Evolutionary conservation across 441 rosid species (phyloP).

Genomic region (Adansonia grandidieri): DNA sequence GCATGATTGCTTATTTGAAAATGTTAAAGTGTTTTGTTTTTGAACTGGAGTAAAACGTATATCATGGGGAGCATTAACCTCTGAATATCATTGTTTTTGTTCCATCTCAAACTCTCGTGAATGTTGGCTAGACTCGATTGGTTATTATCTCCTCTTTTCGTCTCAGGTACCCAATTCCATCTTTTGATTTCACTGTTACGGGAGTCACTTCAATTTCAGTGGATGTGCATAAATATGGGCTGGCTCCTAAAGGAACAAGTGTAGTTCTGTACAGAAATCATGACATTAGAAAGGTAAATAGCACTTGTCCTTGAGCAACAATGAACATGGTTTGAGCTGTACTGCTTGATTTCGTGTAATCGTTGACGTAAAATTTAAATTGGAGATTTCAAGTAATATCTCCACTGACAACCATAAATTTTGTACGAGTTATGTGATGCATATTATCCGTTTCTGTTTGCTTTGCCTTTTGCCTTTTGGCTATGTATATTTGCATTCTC

Average conservation of each 20-base stretch:
- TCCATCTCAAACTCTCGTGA: background rate
- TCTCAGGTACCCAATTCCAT: conserved; percentile 75
- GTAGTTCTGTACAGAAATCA: conserved; percentile 90
- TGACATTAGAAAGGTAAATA: conserved; percentile 85
- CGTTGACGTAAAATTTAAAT: conserved; percentile 17
- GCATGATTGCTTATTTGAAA: conserved; percentile 14
- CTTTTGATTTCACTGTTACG: conserved; percentile 84
- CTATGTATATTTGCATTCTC: too few relatives aligned
- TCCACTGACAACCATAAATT: background rate
- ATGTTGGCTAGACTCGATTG: conserved; percentile 4
- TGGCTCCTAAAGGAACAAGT: conserved; percentile 98
- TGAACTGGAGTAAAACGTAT: background rate
- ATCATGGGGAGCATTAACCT: background rate
- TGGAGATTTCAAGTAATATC: background rate
- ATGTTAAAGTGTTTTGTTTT: conserved; percentile 15
- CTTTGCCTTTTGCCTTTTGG: background rate
- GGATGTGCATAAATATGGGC: conserved; percentile 95
- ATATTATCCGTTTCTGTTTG: background rate
- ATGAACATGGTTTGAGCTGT: conserved; percentile 18
- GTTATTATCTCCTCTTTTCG: conserved; percentile 13
- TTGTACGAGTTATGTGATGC: background rate
- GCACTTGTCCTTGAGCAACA: background rate
- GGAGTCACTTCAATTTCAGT: conserved; percentile 93
- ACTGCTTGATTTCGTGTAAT: background rate
- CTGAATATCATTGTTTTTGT: conserved; percentile 7